These are phyloP conservation scores for Tolypocladium ophioglossoides DNA, from an alignment of 2,329 filamentous ascomycete species.

Conservation along the genomic window DNA sequence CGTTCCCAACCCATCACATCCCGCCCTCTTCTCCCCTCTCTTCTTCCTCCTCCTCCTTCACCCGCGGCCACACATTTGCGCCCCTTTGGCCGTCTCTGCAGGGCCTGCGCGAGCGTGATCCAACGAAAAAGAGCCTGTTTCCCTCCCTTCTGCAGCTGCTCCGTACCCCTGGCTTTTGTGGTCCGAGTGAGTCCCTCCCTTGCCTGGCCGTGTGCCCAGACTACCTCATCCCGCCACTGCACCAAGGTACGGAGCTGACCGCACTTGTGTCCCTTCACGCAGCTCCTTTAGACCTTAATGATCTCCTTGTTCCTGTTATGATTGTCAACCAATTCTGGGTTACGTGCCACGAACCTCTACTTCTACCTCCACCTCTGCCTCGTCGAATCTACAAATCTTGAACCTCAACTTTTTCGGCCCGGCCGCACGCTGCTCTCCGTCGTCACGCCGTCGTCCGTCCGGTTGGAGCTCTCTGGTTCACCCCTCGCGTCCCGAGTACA, in stretches of 20 bases:
- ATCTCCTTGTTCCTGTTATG: conserved; percentile 2
- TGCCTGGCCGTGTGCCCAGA: background rate
- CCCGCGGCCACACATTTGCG: background rate
- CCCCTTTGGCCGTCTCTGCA: background rate
- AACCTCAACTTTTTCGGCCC: background rate
- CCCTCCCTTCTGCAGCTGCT: background rate
- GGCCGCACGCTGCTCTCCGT: background rate
- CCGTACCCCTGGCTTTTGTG: background rate
- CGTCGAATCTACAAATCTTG: background rate
- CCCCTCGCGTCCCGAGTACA: background rate
- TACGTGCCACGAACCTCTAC: background rate
- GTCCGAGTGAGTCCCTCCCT: background rate
- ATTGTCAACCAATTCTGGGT: background rate
- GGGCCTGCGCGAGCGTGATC: background rate
- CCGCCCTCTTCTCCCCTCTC: background rate
- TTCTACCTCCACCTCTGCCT: background rate
- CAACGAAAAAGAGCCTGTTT: background rate
- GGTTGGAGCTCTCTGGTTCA: background rate
- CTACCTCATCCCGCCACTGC: background rate
- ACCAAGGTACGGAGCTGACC: background rate
- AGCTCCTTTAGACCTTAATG: conserved; percentile 1
- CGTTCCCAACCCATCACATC: background rate
- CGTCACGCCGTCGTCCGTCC: background rate
- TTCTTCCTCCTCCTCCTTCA: background rate
- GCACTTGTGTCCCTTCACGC: conserved; percentile 2